Evolutionary conservation across 768 basidiomycete species (phyloP).

Genomic region (Agaricus subrufescens): DNA sequence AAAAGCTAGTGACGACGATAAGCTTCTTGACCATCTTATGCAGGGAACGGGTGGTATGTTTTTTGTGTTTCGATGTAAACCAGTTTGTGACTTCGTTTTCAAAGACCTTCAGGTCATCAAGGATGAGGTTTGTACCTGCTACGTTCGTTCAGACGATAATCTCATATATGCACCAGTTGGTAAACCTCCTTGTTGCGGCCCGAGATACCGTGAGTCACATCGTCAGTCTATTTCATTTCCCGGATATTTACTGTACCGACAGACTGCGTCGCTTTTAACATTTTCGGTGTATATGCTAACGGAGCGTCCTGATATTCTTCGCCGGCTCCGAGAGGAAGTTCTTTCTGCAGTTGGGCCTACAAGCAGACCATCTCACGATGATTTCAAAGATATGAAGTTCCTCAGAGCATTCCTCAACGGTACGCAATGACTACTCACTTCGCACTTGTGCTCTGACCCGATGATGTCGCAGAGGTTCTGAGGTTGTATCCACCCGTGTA

Average conservation of each 20-base stretch:
- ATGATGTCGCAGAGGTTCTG: conserved; percentile 6
- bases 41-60: conserved; percentile 44
- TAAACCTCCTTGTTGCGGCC: conserved; percentile 56
- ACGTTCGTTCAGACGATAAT: neutral
- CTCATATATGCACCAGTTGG: conserved; percentile 6
- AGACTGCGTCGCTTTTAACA: conserved; percentile 37
- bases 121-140: conserved; percentile 25
- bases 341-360: conserved; percentile 27
- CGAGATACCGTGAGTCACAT: conserved; percentile 44
- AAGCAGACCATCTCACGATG: conserved; percentile 32
- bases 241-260: neutral
- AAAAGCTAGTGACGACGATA: conserved; percentile 30
- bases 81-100: neutral
- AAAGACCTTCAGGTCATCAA: conserved; percentile 30
- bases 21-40: conserved; percentile 44
- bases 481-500: conserved; percentile 15
- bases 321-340: conserved; percentile 32
- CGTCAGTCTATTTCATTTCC: neutral
- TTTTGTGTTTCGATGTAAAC: neutral
- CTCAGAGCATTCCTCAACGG: conserved; percentile 22
- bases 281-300: conserved; percentile 38
- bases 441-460: neutral
- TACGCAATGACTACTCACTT: neutral
- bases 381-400: conserved; percentile 36
- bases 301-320: conserved; percentile 29